Conservation (phyloP, 306 rosid genomes). For the Begonia masoniana region DNA sequence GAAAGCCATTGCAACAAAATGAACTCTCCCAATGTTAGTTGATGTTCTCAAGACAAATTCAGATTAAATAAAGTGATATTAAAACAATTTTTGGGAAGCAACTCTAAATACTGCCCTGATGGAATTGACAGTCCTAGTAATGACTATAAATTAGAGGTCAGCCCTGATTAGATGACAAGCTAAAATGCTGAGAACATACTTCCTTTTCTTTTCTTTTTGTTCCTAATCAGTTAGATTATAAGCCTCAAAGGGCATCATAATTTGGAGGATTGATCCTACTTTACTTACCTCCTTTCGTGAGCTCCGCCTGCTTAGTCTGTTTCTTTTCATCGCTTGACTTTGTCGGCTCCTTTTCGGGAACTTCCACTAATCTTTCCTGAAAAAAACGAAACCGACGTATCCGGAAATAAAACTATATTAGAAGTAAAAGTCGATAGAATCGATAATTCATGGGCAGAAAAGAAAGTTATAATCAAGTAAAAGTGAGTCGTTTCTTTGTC, state of each 20-base stretch:
- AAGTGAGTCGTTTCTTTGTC: too few relatives aligned
- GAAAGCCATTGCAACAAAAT: too few relatives aligned
- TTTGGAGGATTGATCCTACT: constrained; percentile 33
- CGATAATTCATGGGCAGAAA: too few relatives aligned
- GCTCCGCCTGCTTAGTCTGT: constrained; percentile 39
- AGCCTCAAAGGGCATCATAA: constrained; percentile 4
- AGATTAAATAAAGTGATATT: too few relatives aligned
- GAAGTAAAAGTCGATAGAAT: too few relatives aligned
- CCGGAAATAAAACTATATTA: too few relatives aligned
- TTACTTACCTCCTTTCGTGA: constrained; percentile 18
- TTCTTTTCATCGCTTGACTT: constrained; percentile 42
- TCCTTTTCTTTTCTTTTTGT: not conserved
- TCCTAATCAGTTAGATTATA: constrained; percentile 11
- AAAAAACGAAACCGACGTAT: constrained; percentile 6
- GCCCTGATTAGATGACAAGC: not conserved
- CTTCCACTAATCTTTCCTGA: constrained; percentile 81
- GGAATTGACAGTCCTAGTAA: too few relatives aligned
- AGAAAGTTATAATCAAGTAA: too few relatives aligned
- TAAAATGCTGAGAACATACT: not conserved
- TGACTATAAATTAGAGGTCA: constrained; percentile 1
- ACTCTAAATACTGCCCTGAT: too few relatives aligned
- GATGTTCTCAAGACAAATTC: too few relatives aligned
- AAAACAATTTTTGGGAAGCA: too few relatives aligned
- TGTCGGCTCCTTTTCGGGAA: constrained; percentile 39
- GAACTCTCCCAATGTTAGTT: too few relatives aligned